Evolutionary conservation across 148 eudicot species (phyloP).

Genomic region (Rheum nobile): DNA sequence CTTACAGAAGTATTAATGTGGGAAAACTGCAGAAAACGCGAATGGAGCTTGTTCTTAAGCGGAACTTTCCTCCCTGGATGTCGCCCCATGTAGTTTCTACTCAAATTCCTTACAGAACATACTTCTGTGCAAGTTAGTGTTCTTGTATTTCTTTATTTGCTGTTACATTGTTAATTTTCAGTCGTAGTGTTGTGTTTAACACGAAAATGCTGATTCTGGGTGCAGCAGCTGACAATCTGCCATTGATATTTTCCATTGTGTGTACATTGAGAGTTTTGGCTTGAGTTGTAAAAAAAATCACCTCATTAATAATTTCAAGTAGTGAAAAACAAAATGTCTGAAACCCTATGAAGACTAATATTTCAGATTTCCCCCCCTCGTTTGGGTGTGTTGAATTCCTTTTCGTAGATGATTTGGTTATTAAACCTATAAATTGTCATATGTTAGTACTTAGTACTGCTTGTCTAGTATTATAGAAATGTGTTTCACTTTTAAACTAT

Average conservation of each 20-base stretch:
- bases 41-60: not conserved
- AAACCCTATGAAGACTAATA: not conserved
- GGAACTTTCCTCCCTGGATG: not conserved
- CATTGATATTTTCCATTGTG: not conserved
- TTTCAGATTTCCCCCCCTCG: no score
- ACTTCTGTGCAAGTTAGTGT: not conserved
- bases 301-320: not conserved
- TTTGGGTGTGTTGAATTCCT: no score
- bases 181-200: not conserved
- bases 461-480: no score
- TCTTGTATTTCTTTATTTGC: not conserved
- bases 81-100: not conserved
- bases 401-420: no score
- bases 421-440: no score
- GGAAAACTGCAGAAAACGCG: not conserved
- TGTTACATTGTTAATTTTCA: not conserved
- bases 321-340: not conserved
- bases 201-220: not conserved
- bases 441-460: no score
- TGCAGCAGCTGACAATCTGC: not conserved
- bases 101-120: constrained; percentile 1
- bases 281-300: not conserved
- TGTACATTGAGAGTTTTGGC: not conserved
- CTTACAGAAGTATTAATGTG: not conserved
- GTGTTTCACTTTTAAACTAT: no score